Evolutionary conservation across 2,329 filamentous ascomycete species (phyloP).

Genomic region (Phoma sp.): DNA sequence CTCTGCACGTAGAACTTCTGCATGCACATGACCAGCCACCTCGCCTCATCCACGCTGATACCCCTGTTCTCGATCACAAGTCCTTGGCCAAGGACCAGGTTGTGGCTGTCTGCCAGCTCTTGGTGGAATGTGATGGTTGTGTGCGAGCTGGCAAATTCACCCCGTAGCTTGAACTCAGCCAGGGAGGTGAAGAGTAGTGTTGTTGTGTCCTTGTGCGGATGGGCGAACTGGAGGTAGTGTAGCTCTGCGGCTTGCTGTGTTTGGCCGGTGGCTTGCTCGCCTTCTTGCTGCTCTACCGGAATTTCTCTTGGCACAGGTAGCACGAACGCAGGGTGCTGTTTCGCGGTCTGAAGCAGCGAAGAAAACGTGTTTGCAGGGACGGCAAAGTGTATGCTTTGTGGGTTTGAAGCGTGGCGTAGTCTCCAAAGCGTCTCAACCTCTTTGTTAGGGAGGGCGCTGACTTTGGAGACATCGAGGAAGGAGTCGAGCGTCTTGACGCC

Average conservation of each 20-base stretch:
- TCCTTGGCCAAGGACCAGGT: constrained; percentile 86
- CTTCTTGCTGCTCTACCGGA: constrained; percentile 33
- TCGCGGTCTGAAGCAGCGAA: constrained; percentile 74
- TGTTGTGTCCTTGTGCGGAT: constrained; percentile 69
- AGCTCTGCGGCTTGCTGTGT: constrained; percentile 78
- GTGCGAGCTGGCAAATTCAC: constrained; percentile 89
- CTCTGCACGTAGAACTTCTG: constrained; percentile 85
- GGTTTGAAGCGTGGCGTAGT: constrained; percentile 77
- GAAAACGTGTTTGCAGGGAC: constrained; percentile 78
- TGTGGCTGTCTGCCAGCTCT: constrained; percentile 77
- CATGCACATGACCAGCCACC: constrained; percentile 89
- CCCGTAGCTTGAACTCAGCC: constrained; percentile 89
- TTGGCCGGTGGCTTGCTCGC: constrained; percentile 12
- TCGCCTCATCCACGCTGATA: constrained; percentile 80
- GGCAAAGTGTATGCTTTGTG: constrained; percentile 81
- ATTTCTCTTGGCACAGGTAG: constrained; percentile 77
- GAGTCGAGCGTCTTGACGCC: constrained; percentile 71
- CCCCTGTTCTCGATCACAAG: constrained; percentile 78
- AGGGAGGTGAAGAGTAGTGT: constrained; percentile 89
- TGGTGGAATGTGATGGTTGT: constrained; percentile 93
- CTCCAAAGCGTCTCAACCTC: constrained; percentile 93
- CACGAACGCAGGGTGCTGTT: constrained; percentile 84
- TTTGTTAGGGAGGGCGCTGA: constrained; percentile 72
- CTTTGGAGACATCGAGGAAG: constrained; percentile 83
- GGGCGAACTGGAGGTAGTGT: constrained; percentile 96